These are phyloP conservation scores for Sutorius eximius DNA, from an alignment of 1,284 basidiomycete genomes.

Conservation along the genomic window DNA sequence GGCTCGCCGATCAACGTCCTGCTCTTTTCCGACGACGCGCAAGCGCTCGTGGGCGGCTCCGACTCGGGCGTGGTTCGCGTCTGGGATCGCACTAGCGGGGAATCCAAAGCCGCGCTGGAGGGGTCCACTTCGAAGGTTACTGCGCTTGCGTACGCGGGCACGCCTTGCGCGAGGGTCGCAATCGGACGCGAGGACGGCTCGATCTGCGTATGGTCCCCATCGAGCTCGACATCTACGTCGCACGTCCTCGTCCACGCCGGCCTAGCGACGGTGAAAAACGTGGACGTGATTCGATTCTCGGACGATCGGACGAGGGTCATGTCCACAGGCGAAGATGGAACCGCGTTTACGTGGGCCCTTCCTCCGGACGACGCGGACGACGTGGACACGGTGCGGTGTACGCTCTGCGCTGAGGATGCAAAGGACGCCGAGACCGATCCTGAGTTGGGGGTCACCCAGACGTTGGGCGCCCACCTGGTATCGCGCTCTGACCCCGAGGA, in stretches of 20 bases:
- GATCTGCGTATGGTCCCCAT: conserved; percentile 19
- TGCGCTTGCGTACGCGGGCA: conserved; percentile 6
- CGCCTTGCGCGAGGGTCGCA: background rate
- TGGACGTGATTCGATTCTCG: conserved; percentile 15
- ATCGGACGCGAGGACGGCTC: conserved; percentile 23
- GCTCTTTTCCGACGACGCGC: conserved; percentile 13
- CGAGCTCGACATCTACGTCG: conserved; percentile 8
- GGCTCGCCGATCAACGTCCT: background rate
- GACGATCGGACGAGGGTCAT: conserved; percentile 6
- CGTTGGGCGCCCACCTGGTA: background rate
- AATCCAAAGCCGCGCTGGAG: conserved; percentile 14
- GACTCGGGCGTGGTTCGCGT: conserved; percentile 13
- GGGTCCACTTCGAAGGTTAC: conserved; percentile 15
- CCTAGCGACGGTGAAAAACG: conserved; percentile 1
- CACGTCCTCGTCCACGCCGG: conserved; percentile 9
- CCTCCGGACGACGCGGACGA: background rate
- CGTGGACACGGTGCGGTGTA: background rate
- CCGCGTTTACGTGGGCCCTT: conserved; percentile 11
- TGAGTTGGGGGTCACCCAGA: too few species aligned
- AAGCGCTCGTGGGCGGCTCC: conserved; percentile 19
- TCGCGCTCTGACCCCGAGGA: background rate
- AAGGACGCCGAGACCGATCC: too few species aligned
- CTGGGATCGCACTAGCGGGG: conserved; percentile 18
- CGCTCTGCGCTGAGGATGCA: background rate
- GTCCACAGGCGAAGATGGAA: conserved; percentile 10